These are phyloP conservation scores for Candida sanyaensis DNA, from an alignment of 1,139 yeast species.

Conservation along the genomic window DNA sequence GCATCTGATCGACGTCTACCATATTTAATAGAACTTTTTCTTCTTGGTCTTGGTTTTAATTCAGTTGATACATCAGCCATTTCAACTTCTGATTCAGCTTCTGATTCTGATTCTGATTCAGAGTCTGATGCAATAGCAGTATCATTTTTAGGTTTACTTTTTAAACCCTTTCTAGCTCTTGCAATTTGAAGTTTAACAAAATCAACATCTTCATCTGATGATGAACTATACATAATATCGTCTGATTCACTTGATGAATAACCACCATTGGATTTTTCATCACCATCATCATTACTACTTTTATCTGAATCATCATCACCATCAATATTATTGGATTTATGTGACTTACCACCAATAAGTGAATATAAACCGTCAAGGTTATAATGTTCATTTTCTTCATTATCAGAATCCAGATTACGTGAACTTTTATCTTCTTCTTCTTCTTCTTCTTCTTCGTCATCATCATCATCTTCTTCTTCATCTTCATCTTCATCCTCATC, in stretches of 20 bases:
- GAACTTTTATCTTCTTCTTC: slow-evolving; percentile 28
- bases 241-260: slow-evolving; percentile 23
- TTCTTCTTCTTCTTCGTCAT: slow-evolving; percentile 11
- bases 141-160: slow-evolving; percentile 12
- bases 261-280: slow-evolving; percentile 12
- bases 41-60: slow-evolving; percentile 8
- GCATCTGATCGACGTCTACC: slow-evolving; percentile 44
- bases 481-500: slow-evolving; percentile 20
- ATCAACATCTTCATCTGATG: slow-evolving; percentile 65
- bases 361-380: slow-evolving; percentile 23
- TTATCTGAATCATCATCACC: neutral
- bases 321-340: neutral
- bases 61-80: slow-evolving; percentile 11
- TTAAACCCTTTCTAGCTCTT: slow-evolving; percentile 39
- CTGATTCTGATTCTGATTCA: slow-evolving; percentile 4
- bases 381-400: slow-evolving; percentile 21
- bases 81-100: slow-evolving; percentile 7
- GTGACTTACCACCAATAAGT: slow-evolving; percentile 17
- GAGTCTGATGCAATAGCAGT: slow-evolving; percentile 12
- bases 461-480: slow-evolving; percentile 13
- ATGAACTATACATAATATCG: slow-evolving; percentile 28
- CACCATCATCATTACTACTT: slow-evolving; percentile 16
- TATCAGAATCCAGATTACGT: slow-evolving; percentile 13
- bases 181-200: slow-evolving; percentile 68
- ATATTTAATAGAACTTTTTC: slow-evolving; percentile 29